Conservation (phyloP, 2,329 filamentous ascomycete species). For the Venturia pyrina region DNA sequence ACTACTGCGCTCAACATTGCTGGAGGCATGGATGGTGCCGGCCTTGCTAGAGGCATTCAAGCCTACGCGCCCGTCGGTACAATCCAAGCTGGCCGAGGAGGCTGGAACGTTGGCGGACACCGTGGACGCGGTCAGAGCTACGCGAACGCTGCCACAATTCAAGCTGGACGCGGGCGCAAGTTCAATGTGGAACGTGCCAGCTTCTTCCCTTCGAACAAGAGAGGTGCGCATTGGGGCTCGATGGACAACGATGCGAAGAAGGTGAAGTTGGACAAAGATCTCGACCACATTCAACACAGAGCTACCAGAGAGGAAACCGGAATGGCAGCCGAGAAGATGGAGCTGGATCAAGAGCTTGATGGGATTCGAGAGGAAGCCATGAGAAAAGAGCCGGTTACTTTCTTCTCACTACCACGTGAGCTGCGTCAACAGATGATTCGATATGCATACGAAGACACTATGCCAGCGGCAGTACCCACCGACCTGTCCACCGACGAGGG, state of each 20-base stretch:
- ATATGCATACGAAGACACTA: not conserved
- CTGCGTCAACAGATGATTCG: not conserved
- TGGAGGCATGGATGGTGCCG: not conserved
- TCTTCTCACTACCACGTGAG: not conserved
- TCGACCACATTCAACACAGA: not conserved
- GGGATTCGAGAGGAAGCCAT: not conserved
- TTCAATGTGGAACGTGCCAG: not conserved
- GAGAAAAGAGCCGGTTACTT: not conserved
- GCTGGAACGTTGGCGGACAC: not conserved
- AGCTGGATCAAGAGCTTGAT: not conserved
- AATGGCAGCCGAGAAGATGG: not conserved
- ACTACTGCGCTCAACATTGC: not conserved
- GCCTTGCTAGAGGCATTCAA: no score
- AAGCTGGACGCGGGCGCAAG: not conserved
- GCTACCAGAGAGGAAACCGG: not conserved
- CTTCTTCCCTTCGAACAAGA: not conserved
- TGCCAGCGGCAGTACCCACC: not conserved
- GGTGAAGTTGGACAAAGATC: not conserved
- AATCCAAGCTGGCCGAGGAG: no score
- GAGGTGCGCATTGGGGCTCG: not conserved
- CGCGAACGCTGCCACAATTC: not conserved
- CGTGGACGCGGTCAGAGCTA: not conserved
- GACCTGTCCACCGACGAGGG: not conserved
- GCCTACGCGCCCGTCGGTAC: no score
- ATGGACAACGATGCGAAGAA: not conserved